Evolutionary conservation across 345 rosid genomes (phyloP).

Genomic region (Lagerstroemia speciosa): DNA sequence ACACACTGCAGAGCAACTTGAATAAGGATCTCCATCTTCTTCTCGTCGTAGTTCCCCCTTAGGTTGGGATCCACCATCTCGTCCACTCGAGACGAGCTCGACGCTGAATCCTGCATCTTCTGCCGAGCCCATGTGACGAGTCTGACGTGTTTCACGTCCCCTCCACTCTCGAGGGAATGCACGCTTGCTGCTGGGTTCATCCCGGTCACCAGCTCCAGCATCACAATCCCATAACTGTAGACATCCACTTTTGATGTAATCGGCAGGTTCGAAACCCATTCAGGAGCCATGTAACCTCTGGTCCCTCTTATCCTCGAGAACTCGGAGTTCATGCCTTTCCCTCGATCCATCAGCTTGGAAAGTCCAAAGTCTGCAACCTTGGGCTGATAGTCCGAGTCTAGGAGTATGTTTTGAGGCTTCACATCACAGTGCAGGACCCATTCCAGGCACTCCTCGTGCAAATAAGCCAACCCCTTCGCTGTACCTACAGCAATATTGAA

Average conservation of each 20-base stretch:
- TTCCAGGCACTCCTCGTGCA: conserved; percentile 31
- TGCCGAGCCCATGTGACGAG: conserved; percentile 21
- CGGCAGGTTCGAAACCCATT: conserved; percentile 19
- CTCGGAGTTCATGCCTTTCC: neutral
- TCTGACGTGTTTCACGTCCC: conserved; percentile 9
- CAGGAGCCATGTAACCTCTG: too few species aligned
- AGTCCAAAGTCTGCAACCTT: conserved; percentile 27
- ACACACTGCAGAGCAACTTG: conserved; percentile 23
- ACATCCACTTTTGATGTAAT: conserved; percentile 25
- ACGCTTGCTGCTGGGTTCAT: conserved; percentile 8
- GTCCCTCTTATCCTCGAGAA: conserved; percentile 23
- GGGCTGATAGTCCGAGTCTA: conserved; percentile 14
- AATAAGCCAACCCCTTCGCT: conserved; percentile 25
- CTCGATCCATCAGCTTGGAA: conserved; percentile 20
- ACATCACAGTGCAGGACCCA: conserved; percentile 23
- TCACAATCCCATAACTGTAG: conserved; percentile 31
- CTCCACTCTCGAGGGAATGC: neutral
- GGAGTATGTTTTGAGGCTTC: conserved; percentile 24
- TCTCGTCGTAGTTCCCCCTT: neutral
- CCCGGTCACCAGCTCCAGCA: conserved; percentile 32
- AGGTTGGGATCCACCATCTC: conserved; percentile 21
- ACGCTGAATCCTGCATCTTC: conserved; percentile 7
- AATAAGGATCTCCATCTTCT: conserved; percentile 15
- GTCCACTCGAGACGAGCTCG: conserved; percentile 4
- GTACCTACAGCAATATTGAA: conserved; percentile 22